phyloP scores from a whole-genome alignment of 306 rosid species.

The Neltuma alba region DNA sequence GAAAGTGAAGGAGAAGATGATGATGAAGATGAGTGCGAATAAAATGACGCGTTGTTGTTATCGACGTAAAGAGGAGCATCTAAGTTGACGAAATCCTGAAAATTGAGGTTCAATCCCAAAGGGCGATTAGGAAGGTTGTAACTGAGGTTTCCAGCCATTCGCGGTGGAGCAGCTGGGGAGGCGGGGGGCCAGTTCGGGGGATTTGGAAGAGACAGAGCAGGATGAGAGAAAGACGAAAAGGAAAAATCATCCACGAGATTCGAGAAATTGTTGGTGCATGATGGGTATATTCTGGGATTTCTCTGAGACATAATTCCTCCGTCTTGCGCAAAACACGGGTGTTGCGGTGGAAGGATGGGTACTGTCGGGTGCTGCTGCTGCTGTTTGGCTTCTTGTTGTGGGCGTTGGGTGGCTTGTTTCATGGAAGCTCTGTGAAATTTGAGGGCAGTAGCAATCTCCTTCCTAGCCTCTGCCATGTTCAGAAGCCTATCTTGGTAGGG shows the following conservation, averaged over 20 bases:
- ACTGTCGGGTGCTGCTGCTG: constrained; percentile 34
- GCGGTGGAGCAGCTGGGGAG: constrained; percentile 44
- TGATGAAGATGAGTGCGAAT: constrained; percentile 51
- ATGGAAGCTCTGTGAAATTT: constrained; percentile 88
- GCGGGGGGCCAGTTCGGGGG: constrained; percentile 50
- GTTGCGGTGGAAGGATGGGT: constrained; percentile 35
- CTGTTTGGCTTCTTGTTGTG: constrained; percentile 44
- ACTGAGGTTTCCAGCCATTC: constrained; percentile 53
- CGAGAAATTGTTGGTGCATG: constrained; percentile 48
- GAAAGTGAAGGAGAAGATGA: constrained; percentile 52
- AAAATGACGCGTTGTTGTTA: constrained; percentile 39
- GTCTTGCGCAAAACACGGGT: constrained; percentile 53
- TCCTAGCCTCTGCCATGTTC: constrained; percentile 94
- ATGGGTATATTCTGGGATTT: constrained; percentile 58
- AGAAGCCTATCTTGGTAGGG: constrained; percentile 81
- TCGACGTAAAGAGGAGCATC: constrained; percentile 48
- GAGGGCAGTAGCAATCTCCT: constrained; percentile 88
- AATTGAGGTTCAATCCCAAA: constrained; percentile 85
- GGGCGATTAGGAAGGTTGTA: constrained; percentile 70
- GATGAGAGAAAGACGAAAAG: constrained; percentile 36
- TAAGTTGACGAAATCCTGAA: constrained; percentile 67
- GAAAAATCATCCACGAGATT: constrained; percentile 43
- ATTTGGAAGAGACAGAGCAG: constrained; percentile 34
- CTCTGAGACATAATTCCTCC: constrained; percentile 57
- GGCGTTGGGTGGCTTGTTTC: constrained; percentile 52